Evolutionary conservation across 345 rosid species (phyloP).

Genomic region (Cardamine resedifolia): DNA sequence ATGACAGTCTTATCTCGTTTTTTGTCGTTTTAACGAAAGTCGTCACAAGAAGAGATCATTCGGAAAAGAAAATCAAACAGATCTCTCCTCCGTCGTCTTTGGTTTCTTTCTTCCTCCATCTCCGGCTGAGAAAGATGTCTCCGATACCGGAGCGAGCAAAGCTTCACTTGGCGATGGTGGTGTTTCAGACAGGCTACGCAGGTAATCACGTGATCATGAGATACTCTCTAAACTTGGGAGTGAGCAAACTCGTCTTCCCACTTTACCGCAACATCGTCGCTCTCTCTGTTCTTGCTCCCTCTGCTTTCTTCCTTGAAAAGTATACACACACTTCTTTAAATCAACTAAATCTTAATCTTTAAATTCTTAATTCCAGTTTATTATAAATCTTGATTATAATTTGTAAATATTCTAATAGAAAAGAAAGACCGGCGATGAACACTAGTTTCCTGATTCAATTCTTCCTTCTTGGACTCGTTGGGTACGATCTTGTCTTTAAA

Average conservation of each 20-base stretch:
- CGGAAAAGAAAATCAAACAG: neutral
- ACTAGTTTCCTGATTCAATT: conserved; percentile 48
- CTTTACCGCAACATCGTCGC: conserved; percentile 67
- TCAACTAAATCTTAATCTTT: neutral
- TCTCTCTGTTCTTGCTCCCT: conserved; percentile 55
- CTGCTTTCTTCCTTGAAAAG: conserved; percentile 67
- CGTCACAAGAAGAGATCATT: neutral
- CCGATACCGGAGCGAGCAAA: conserved; percentile 45
- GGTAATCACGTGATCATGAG: conserved; percentile 64
- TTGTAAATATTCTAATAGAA: conserved; percentile 37
- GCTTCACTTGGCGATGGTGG: conserved; percentile 64
- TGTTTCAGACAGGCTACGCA: conserved; percentile 65
- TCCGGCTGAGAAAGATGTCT: conserved; percentile 22
- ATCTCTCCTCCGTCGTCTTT: conserved; percentile 21
- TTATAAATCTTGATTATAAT: neutral
- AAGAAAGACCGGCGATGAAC: conserved; percentile 53
- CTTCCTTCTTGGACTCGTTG: conserved; percentile 63
- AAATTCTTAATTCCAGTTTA: neutral
- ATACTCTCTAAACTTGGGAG: conserved; percentile 65
- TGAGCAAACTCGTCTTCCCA: conserved; percentile 74
- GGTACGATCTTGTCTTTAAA: conserved; percentile 42
- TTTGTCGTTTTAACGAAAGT: conserved; percentile 28
- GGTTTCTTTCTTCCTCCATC: neutral
- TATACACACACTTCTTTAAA: conserved; percentile 14
- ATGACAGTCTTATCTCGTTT: conserved; percentile 28